A percentile compares a stretch with the other conserved stretches of the same genome.
Evolutionary conservation across 106 monocot species (phyloP).

Genomic region (Platanthera zijinensis): DNA sequence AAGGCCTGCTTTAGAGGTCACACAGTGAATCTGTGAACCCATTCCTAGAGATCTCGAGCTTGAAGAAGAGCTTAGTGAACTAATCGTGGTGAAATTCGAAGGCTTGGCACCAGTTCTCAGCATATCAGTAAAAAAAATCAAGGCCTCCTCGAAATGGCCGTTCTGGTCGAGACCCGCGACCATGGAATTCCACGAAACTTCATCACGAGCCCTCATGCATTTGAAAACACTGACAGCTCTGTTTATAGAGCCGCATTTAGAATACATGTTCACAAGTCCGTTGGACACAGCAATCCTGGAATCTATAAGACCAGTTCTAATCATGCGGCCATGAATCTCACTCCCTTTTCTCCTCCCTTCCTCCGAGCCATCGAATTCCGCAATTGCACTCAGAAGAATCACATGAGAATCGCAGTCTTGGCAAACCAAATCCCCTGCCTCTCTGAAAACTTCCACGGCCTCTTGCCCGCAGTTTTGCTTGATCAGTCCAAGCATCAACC

Average conservation of each 20-base stretch:
- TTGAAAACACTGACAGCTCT: slow-evolving; percentile 53
- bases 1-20: slow-evolving; percentile 58
- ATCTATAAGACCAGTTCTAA: slow-evolving; percentile 27
- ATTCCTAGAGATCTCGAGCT: slow-evolving; percentile 22
- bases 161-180: slow-evolving; percentile 83
- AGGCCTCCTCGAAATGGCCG: slow-evolving; percentile 40
- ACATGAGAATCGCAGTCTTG: too few relatives aligned
- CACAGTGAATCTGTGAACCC: slow-evolving; percentile 50
- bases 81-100: slow-evolving; percentile 60
- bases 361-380: slow-evolving; percentile 36
- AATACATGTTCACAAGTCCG: slow-evolving; percentile 78
- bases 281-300: slow-evolving; percentile 42
- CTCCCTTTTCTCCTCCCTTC: slow-evolving; percentile 56
- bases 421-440: slow-evolving; percentile 15
- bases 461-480: slow-evolving; percentile 55
- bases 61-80: slow-evolving; percentile 61
- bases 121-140: slow-evolving; percentile 43
- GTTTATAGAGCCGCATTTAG: slow-evolving; percentile 67
- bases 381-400: slow-evolving; percentile 67
- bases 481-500: slow-evolving; percentile 81
- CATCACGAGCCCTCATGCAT: slow-evolving; percentile 44
- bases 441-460: slow-evolving; percentile 52
- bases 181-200: slow-evolving; percentile 76
- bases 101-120: slow-evolving; percentile 21
- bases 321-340: slow-evolving; percentile 60